Evolutionary conservation across 176 grass and related monocot species (phyloP).

Genomic region (Musa itinerans): DNA sequence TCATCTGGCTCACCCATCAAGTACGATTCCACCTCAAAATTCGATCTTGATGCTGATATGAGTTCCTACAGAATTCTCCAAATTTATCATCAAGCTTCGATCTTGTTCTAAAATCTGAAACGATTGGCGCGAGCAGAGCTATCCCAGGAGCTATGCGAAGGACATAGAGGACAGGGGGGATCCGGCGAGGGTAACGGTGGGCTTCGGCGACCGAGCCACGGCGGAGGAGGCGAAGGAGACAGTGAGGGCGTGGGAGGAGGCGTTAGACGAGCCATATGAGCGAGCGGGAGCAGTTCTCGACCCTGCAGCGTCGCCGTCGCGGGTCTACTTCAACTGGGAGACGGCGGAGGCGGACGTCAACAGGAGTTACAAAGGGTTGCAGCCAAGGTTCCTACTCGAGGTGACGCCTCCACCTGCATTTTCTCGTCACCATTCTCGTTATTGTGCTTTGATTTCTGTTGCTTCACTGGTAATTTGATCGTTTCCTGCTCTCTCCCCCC

Average conservation of each 20-base stretch:
- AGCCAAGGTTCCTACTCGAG: slow-evolving; percentile 81
- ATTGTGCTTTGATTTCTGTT: not conserved
- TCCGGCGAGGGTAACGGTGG: slow-evolving; percentile 18
- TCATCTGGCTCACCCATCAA: slow-evolving; percentile 90
- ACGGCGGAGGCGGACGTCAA: slow-evolving; percentile 41
- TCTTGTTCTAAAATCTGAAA: slow-evolving; percentile 1
- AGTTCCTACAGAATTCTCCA: not conserved
- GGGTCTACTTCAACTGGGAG: slow-evolving; percentile 57
- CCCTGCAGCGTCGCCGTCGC: slow-evolving; percentile 17
- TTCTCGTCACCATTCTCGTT: not conserved
- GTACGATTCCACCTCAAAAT: slow-evolving; percentile 31
- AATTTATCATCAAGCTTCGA: not conserved
- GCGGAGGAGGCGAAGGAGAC: slow-evolving; percentile 35
- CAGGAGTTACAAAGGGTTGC: slow-evolving; percentile 57
- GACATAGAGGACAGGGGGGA: slow-evolving; percentile 36
- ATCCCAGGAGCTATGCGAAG: slow-evolving; percentile 49
- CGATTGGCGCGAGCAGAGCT: slow-evolving; percentile 37
- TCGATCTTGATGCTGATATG: not conserved
- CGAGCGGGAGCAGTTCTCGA: slow-evolving; percentile 46
- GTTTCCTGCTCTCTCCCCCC: not conserved
- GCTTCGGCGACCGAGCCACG: slow-evolving; percentile 34
- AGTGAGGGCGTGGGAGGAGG: slow-evolving; percentile 49
- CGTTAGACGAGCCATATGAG: slow-evolving; percentile 71
- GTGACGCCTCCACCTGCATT: slow-evolving; percentile 25
- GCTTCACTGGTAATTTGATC: not conserved